Evolutionary conservation across 2,329 filamentous ascomycete genomes (phyloP).

Genomic region (Apiospora saccharicola): DNA sequence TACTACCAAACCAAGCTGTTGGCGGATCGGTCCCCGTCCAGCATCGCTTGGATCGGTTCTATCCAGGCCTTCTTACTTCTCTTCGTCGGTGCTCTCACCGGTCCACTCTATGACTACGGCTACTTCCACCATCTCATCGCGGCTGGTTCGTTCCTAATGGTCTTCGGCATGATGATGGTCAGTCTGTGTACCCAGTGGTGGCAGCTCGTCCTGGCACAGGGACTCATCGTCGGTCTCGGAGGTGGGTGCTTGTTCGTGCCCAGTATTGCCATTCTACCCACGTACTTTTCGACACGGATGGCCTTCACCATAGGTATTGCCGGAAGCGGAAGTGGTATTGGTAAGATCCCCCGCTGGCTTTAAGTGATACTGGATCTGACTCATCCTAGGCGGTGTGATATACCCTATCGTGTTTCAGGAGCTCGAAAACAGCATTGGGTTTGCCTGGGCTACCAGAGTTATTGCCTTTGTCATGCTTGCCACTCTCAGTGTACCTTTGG

Average conservation of each 20-base stretch:
- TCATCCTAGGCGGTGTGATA: conserved; percentile 56
- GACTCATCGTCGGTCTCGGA: conserved; percentile 43
- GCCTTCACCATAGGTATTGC: conserved; percentile 57
- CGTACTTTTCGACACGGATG: conserved; percentile 57
- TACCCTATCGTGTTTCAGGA: conserved; percentile 66
- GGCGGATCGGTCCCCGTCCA: conserved; percentile 44
- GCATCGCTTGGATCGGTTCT: conserved; percentile 55
- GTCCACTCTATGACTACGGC: conserved; percentile 48
- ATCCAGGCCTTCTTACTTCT: conserved; percentile 55
- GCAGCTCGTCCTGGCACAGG: conserved; percentile 50
- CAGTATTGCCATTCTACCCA: conserved; percentile 40
- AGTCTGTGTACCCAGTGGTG: conserved; percentile 53
- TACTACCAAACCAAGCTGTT: conserved; percentile 54
- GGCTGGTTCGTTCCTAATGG: conserved; percentile 58
- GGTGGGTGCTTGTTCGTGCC: conserved; percentile 46
- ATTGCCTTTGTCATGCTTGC: conserved; percentile 47
- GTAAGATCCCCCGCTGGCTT: background rate
- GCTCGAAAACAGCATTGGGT: conserved; percentile 54
- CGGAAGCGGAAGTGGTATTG: conserved; percentile 30
- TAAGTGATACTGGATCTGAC: conserved; percentile 42
- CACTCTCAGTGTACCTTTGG: conserved; percentile 40
- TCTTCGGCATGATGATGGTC: conserved; percentile 69
- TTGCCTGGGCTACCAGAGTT: conserved; percentile 49
- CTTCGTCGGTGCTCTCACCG: conserved; percentile 41
- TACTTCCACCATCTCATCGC: conserved; percentile 61